Base-by-base conservation (phyloP, 345 rosid species). In the Gossypium herbaceum region DNA sequence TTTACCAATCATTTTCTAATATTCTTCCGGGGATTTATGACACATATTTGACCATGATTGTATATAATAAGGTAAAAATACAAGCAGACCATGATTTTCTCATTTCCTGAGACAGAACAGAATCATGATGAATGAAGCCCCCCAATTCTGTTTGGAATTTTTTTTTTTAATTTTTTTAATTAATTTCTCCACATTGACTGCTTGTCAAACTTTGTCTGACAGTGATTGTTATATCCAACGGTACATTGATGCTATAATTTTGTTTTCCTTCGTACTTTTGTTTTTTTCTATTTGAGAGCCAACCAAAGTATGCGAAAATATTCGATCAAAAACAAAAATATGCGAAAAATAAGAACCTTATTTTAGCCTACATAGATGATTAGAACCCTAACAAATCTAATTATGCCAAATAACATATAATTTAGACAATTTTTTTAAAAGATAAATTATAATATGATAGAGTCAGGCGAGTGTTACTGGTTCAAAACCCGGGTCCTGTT, bases 11-110 rank as follows among this genome's bases (percentile, higher is more conserved):
- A 64, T 64, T 39, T 63, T 41, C 48, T n/a, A 39, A 39, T 39
- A 3, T 9, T 63, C 11, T 2, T 62, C 19, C 22, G 24, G 6
- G 9, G 7, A 25, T 29, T 62, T 29, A 29, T 59, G 39, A 22
- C 20, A 8, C 12, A 56, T n/a, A 55, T 15, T 52, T 15, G n/a
- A 52, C 56, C 16, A 61, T 15, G 66, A 61, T 29, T 29, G 66
- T 61, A 22, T 11, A 9, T 20, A 57, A 19, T 20, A 20, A 8
- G 12, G 25, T 20, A 22, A 12, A 25, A 59, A 2, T 25, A 15
- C 12, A 34, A 62, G 11, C 8, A 27, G 59, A 51, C 59, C 72
- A 69, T 51, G 59, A 27, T 69, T 69, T 69, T 69, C 59, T 16
- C 57, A 17, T 51, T 69, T 16, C 25, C 24, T 27, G 66, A 25